Conservation (phyloP, 2,329 filamentous ascomycete genomes). For the Periconia sp. region DNA sequence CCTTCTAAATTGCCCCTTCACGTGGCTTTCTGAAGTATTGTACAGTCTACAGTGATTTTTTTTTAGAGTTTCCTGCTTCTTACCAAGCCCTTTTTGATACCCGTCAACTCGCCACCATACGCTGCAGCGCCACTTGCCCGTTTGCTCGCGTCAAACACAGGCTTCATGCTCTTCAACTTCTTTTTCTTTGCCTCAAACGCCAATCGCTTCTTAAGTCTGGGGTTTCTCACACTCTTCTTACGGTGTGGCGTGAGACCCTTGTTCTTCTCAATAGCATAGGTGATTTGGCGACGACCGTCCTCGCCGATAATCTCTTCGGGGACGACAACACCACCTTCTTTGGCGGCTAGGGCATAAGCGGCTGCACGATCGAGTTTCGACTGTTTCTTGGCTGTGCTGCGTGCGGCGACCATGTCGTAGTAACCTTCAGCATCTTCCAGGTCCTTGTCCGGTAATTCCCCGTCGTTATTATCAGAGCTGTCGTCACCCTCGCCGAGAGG, state of each 20-base stretch:
- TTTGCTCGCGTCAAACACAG: conserved; percentile 82
- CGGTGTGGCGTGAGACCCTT: conserved; percentile 88
- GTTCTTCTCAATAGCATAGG: conserved; percentile 83
- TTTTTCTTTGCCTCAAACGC: conserved; percentile 97
- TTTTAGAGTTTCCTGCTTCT: conserved; percentile 94
- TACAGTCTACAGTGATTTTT: background rate
- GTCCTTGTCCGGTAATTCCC: conserved; percentile 52
- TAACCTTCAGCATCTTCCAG: conserved; percentile 68
- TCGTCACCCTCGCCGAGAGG: conserved; percentile 69
- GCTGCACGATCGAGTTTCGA: conserved; percentile 70
- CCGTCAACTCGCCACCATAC: conserved; percentile 88
- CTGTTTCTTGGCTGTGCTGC: conserved; percentile 67
- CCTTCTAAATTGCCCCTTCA: background rate
- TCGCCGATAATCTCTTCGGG: conserved; percentile 70
- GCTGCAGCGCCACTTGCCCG: conserved; percentile 63
- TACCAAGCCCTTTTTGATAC: conserved; percentile 91
- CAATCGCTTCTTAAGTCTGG: conserved; percentile 96
- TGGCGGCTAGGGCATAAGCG: conserved; percentile 57
- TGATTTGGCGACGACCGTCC: conserved; percentile 77
- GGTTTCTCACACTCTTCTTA: conserved; percentile 93
- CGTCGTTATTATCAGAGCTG: conserved; percentile 60
- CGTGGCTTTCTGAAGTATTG: background rate
- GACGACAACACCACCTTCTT: conserved; percentile 62
- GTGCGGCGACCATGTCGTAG: conserved; percentile 82
- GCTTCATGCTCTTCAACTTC: conserved; percentile 86